These are phyloP conservation scores for Corymbia calophylla DNA, from an alignment of 441 rosid genomes.

Conservation along the genomic window DNA sequence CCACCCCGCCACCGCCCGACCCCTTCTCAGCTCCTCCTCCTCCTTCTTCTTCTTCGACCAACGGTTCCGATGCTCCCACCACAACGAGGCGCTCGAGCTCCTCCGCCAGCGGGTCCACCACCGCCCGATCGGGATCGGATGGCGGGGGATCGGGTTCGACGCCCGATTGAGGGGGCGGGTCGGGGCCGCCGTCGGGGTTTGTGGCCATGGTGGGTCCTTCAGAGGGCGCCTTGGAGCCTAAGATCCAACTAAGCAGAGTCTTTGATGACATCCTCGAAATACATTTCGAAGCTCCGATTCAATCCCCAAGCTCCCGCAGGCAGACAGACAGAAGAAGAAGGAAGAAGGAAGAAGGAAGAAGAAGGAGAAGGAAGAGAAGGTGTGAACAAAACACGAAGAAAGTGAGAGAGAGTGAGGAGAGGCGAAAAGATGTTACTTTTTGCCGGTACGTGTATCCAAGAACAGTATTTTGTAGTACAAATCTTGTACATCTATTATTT, in stretches of 20 bases:
- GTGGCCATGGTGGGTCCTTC: background rate
- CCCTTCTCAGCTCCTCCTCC: background rate
- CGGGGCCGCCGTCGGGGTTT: background rate
- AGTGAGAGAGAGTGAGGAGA: background rate
- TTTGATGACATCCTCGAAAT: background rate
- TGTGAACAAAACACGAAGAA: background rate
- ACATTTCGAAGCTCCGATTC: background rate
- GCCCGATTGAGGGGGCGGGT: background rate
- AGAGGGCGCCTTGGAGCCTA: background rate
- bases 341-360: background rate
- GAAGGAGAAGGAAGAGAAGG: background rate
- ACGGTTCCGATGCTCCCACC: background rate
- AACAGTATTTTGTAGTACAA: background rate
- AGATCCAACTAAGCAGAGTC: background rate
- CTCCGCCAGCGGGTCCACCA: background rate
- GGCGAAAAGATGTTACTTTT: background rate
- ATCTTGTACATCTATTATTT: background rate
- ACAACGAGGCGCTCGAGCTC: background rate
- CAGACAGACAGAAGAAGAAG: background rate
- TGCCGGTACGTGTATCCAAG: background rate
- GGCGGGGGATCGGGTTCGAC: background rate
- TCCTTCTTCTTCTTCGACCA: background rate
- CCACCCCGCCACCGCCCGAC: background rate
- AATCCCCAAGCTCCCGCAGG: background rate
- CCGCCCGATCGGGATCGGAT: background rate